phyloP scores from a whole-genome alignment of 1,139 yeast genomes.

The Keqinozyma sinolaborantium region DNA sequence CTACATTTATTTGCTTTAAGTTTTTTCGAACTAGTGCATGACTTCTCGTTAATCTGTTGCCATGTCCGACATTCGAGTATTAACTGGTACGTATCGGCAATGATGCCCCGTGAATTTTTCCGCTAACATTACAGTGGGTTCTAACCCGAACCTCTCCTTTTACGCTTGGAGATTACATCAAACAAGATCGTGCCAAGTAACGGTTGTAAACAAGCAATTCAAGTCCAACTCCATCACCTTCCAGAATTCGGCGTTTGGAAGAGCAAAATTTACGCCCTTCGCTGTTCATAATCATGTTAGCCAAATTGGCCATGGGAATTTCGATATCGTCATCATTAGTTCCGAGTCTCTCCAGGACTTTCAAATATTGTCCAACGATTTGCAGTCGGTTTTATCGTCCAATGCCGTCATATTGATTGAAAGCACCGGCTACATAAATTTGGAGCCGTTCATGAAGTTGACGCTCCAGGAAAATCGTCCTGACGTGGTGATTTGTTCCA shows the following conservation, averaged over 20 bases:
- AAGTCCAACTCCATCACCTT: constrained; percentile 12
- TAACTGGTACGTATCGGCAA: constrained; percentile 29
- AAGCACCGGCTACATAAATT: constrained; percentile 65
- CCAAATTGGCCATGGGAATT: constrained; percentile 18
- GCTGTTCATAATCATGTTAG: constrained; percentile 14
- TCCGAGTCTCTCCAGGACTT: constrained; percentile 42
- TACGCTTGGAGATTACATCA: constrained; percentile 48
- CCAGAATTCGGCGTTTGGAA: constrained; percentile 17
- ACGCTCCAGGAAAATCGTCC: constrained; percentile 23
- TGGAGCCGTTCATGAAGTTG: constrained; percentile 61
- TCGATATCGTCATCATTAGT: constrained; percentile 35
- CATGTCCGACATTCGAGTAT: constrained; percentile 15
- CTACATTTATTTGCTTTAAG: too few species aligned
- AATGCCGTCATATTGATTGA: constrained; percentile 57
- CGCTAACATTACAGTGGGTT: constrained; percentile 35
- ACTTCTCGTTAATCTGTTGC: background rate
- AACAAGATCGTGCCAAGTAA: constrained; percentile 31
- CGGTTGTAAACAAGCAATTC: constrained; percentile 27
- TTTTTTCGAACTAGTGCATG: too few species aligned
- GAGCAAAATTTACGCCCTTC: constrained; percentile 19
- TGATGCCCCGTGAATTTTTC: too few species aligned
- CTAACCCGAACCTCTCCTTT: constrained; percentile 47
- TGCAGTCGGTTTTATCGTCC: constrained; percentile 23
- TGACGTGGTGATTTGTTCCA: constrained; percentile 47
- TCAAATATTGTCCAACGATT: constrained; percentile 24